Evolutionary conservation across 768 basidiomycete species (phyloP).

Genomic region (Sutorius australiensis): DNA sequence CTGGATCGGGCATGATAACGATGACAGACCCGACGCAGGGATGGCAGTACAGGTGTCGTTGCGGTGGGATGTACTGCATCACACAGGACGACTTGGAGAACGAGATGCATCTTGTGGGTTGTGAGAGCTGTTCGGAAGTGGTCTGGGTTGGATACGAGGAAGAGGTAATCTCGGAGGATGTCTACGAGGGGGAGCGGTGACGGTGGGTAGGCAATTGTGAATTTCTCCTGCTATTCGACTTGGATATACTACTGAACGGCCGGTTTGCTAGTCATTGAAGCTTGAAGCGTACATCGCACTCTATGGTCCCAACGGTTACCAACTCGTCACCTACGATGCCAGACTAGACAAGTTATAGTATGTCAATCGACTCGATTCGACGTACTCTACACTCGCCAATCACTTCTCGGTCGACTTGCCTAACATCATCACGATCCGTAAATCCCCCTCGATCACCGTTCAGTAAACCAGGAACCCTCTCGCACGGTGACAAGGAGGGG

Average conservation of each 20-base stretch:
- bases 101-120: slow-evolving; percentile 70
- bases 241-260: neutral
- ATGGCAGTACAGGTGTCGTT: slow-evolving; percentile 71
- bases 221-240: neutral
- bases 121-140: slow-evolving; percentile 74
- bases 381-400: neutral
- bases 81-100: slow-evolving; percentile 57
- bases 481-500: no score
- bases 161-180: slow-evolving; percentile 23
- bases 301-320: no score
- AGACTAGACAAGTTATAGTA: neutral
- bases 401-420: slow-evolving; percentile 31
- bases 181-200: no score
- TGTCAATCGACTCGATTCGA: neutral
- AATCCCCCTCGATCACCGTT: no score
- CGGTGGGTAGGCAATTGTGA: neutral
- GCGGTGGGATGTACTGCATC: slow-evolving; percentile 65
- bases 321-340: neutral
- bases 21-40: slow-evolving; percentile 27
- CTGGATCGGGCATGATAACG: slow-evolving; percentile 21
- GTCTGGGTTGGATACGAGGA: slow-evolving; percentile 81
- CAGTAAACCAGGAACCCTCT: no score
- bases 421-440: slow-evolving; percentile 12
- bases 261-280: neutral
- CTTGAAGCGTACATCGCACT: no score